Conservation (phyloP, 2,329 filamentous ascomycete genomes). For the Hirsutella rhossiliensis region DNA sequence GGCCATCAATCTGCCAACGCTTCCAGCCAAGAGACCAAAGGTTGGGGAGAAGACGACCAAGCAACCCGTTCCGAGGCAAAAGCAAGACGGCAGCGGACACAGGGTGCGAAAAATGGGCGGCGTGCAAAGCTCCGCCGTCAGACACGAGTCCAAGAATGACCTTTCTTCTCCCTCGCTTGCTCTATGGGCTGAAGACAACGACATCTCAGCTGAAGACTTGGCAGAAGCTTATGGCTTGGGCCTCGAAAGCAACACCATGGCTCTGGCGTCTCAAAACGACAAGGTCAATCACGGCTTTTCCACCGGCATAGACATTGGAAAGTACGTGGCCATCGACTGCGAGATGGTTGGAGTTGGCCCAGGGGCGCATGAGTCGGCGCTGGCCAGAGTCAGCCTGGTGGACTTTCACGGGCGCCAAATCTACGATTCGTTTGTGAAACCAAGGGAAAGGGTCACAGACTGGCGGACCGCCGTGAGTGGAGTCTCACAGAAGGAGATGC, state of each 20-base stretch:
- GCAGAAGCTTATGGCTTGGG: slow-evolving; percentile 50
- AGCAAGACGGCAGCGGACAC: not conserved
- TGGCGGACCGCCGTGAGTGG: slow-evolving; percentile 85
- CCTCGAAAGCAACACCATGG: slow-evolving; percentile 32
- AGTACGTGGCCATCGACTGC: slow-evolving; percentile 89
- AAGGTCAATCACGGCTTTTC: slow-evolving; percentile 53
- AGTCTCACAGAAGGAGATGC: slow-evolving; percentile 63
- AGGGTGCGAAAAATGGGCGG: slow-evolving; percentile 36
- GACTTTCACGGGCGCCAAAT: slow-evolving; percentile 89
- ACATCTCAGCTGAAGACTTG: slow-evolving; percentile 46
- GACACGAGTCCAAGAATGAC: slow-evolving; percentile 23
- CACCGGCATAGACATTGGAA: slow-evolving; percentile 57
- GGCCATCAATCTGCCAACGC: slow-evolving; percentile 16
- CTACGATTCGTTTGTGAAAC: slow-evolving; percentile 85
- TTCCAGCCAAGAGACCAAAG: slow-evolving; percentile 18
- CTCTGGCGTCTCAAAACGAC: slow-evolving; percentile 33
- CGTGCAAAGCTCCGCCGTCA: slow-evolving; percentile 36
- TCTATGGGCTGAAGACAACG: slow-evolving; percentile 49
- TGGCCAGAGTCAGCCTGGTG: slow-evolving; percentile 81
- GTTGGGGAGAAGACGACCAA: slow-evolving; percentile 2
- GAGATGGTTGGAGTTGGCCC: slow-evolving; percentile 92
- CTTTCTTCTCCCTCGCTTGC: slow-evolving; percentile 43
- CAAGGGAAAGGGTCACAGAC: slow-evolving; percentile 68
- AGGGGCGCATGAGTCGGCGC: slow-evolving; percentile 55
- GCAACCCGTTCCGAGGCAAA: not conserved